Conservation (phyloP, 306 rosid genomes). For the Vicia sativa region DNA sequence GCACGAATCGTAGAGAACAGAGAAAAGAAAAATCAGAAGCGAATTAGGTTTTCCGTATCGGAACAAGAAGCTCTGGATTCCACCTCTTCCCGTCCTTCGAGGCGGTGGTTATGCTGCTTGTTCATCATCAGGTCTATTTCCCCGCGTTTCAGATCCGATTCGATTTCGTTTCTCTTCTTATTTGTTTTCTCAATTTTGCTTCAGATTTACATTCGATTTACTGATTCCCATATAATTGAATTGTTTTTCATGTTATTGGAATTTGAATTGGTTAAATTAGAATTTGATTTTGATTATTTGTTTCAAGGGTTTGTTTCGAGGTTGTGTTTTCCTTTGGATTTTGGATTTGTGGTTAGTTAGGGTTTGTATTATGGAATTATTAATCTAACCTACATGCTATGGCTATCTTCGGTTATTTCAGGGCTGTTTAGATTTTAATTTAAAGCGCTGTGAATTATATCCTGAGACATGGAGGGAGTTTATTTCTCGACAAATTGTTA, state of each 20-base stretch:
- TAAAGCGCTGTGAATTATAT: conserved; percentile 46
- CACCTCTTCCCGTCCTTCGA: conserved; percentile 85
- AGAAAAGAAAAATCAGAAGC: neutral
- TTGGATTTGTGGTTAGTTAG: conserved; percentile 1
- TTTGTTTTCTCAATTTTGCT: conserved; percentile 10
- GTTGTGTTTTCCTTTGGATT: conserved; percentile 5
- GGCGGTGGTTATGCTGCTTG: conserved; percentile 90
- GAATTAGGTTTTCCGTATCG: conserved; percentile 25
- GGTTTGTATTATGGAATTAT: conserved; percentile 28
- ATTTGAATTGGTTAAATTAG: conserved; percentile 15
- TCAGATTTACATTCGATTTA: neutral
- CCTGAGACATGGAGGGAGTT: conserved; percentile 77
- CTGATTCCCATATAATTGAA: conserved; percentile 8
- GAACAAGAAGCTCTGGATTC: conserved; percentile 85
- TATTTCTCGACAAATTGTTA: conserved; percentile 76
- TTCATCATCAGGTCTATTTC: conserved; percentile 64
- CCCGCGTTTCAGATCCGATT: conserved; percentile 36
- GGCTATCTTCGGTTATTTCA: conserved; percentile 33
- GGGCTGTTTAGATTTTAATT: conserved; percentile 63
- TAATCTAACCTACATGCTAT: conserved; percentile 10
- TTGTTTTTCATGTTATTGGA: neutral
- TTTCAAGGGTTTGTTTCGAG: neutral
- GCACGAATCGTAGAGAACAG: conserved; percentile 3
- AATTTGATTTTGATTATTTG: conserved; percentile 21
- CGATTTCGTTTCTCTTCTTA: conserved; percentile 1